These are phyloP conservation scores for Melocanna baccifera DNA, from an alignment of 176 grass and related monocot species.

Conservation along the genomic window DNA sequence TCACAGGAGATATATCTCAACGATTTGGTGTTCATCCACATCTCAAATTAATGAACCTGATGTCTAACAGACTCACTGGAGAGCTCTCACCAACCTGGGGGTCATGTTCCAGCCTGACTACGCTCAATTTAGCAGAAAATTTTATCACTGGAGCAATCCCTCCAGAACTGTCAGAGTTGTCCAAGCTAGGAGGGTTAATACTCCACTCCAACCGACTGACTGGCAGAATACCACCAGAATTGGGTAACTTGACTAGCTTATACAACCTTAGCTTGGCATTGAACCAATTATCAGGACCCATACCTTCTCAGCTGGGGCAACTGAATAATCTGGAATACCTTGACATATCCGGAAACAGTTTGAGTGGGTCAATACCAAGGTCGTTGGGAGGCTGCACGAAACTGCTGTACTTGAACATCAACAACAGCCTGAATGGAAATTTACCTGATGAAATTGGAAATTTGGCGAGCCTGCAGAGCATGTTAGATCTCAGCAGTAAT, in stretches of 20 bases:
- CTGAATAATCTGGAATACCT: not conserved
- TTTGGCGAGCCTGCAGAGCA: not conserved
- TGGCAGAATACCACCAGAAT: not conserved
- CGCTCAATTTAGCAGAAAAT: no score
- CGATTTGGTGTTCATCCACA: no score
- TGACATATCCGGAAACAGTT: not conserved
- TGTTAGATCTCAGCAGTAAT: slow-evolving; percentile 38
- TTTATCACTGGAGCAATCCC: no score
- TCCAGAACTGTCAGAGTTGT: no score
- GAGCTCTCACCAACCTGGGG: no score
- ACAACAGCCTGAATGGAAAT: slow-evolving; percentile 4
- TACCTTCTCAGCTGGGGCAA: not conserved
- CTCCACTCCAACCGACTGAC: no score
- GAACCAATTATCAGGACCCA: not conserved
- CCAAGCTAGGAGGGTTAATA: no score
- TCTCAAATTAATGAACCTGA: no score
- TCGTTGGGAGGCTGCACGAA: not conserved
- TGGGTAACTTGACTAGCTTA: no score
- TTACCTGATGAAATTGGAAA: slow-evolving; percentile 29
- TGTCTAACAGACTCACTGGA: no score
- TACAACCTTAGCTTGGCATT: not conserved
- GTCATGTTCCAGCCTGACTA: no score
- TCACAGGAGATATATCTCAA: no score
- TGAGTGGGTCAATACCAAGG: not conserved
- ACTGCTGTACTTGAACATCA: not conserved